Evolutionary conservation across 192 early-diverging fungal species (phyloP).

Genomic region (Backusella luteola): DNA sequence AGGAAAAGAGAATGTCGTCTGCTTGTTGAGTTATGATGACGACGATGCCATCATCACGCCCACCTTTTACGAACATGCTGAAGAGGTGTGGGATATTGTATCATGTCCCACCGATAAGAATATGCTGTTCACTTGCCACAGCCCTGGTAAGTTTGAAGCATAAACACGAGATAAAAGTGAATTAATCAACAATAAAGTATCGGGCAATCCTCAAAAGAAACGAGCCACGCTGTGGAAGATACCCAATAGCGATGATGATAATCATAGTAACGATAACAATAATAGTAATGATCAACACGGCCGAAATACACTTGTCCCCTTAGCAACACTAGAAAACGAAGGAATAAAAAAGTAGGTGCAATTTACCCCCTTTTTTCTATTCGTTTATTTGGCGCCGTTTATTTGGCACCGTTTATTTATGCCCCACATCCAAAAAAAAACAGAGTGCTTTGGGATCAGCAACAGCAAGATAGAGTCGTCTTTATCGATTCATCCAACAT

Average conservation of each 20-base stretch:
- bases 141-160: slow-evolving; percentile 34
- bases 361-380: not conserved
- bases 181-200: not conserved
- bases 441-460: slow-evolving; percentile 55
- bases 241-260: not conserved
- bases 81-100: slow-evolving; percentile 67
- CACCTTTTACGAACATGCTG: slow-evolving; percentile 59
- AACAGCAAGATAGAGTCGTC: slow-evolving; percentile 21
- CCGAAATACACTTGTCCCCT: not conserved
- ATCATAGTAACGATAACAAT: not conserved
- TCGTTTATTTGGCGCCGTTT: not conserved
- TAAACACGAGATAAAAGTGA: not conserved
- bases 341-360: slow-evolving; percentile 15
- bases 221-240: slow-evolving; percentile 28
- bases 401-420: not conserved
- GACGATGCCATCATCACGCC: slow-evolving; percentile 59
- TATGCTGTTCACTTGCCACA: slow-evolving; percentile 60
- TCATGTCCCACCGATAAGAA: slow-evolving; percentile 56
- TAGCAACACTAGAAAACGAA: slow-evolving; percentile 3
- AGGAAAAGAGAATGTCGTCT: slow-evolving; percentile 61
- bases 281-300: not conserved
- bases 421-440: not conserved
- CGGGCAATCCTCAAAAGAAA: slow-evolving; percentile 2
- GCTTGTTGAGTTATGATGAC: slow-evolving; percentile 75
- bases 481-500: slow-evolving; percentile 41